Evolutionary conservation across 805 yeast species (phyloP), one percentile per base, ranked within the genome.

Genomic region (Clavispora santaluciae): DNA sequence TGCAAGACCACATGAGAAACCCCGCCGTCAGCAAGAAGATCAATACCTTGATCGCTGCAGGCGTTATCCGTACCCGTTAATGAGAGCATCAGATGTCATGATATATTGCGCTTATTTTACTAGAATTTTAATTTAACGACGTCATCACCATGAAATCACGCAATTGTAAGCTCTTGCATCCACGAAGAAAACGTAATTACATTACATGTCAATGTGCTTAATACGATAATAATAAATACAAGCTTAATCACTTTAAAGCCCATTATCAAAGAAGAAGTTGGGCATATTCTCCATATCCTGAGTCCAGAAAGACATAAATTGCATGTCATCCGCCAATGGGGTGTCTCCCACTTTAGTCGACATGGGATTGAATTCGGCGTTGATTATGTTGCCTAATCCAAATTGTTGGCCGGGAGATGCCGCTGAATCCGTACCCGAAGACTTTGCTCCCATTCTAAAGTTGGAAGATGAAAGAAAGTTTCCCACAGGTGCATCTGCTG

Each of bases 1-100:
- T 93, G 54, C 95, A 86, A 62, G 97, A 91, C 56, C 99, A 93
- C 68, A 89, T 93, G 96, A 86, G 80, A 74, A 93, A 93, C 68
- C 98, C 99, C 30, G 95, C 81, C 46, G 86, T 93, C 38, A 78
- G 81, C 59, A 83, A 81, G 64, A 93, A 93, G 79, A 81, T 93
- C 55, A 83, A 85, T 64, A 75, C 85, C 54, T 76, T 93, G 64
- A 83, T 90, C 61, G 96, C 97, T 42, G 96, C 98, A 15, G 99
- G 99, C 63, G 86, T 93, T 42, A 90, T 93, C 57, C 83, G 96
- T 62, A 88, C 95, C 23, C 82, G 95, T 60, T 83, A 61, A n/a
- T n/a, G n/a, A 45, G 15, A 6, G 22, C 10, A 8, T 7, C 13
- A 23, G 25, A n/a, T 6, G 25, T 6, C n/a, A n/a, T n/a, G n/a